Percentiles rank a stretch among this genome's conserved stretches.
Evolutionary conservation across 2,329 filamentous ascomycete genomes (phyloP).

Genomic region (Tolypocladium endophyticum): DNA sequence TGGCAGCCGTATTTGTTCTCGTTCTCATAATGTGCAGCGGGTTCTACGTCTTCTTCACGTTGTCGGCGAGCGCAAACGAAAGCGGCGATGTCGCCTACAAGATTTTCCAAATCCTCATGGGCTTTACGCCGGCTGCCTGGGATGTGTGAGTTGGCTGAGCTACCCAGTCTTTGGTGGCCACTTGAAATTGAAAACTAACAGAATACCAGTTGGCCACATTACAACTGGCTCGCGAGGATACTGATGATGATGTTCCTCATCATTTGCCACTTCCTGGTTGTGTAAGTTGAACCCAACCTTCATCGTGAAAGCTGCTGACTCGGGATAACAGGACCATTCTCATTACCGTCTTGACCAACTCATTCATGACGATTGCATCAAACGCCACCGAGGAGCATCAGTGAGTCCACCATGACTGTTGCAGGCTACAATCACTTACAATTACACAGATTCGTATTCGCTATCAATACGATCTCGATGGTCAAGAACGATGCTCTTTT

Average conservation of each 20-base stretch:
- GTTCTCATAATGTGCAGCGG: slow-evolving; percentile 85
- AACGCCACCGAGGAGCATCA: slow-evolving; percentile 89
- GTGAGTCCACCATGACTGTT: slow-evolving; percentile 22
- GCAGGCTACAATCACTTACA: slow-evolving; percentile 2
- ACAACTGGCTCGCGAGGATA: slow-evolving; percentile 67
- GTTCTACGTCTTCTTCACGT: slow-evolving; percentile 88
- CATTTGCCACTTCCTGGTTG: slow-evolving; percentile 89
- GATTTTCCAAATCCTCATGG: slow-evolving; percentile 90
- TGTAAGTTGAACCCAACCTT: slow-evolving; percentile 33
- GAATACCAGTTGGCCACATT: slow-evolving; percentile 48
- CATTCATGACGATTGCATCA: slow-evolving; percentile 88
- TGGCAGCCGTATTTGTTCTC: slow-evolving; percentile 73
- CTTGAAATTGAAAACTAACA: slow-evolving; percentile 6
- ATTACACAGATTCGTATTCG: slow-evolving; percentile 62
- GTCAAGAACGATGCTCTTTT: slow-evolving; percentile 97
- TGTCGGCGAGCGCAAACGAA: slow-evolving; percentile 63
- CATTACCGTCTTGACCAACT: slow-evolving; percentile 92
- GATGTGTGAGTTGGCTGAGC: slow-evolving; percentile 49
- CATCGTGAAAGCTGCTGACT: slow-evolving; percentile 1
- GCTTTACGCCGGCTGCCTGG: slow-evolving; percentile 92
- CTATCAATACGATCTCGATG: slow-evolving; percentile 95
- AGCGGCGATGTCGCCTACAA: slow-evolving; percentile 73
- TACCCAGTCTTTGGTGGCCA: too few species aligned
- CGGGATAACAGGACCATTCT: slow-evolving; percentile 56
- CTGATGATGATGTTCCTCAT: slow-evolving; percentile 77